A percentile compares a stretch with the other conserved stretches of the same genome.
These are phyloP conservation scores for Ustilago esculenta DNA, from an alignment of 1,284 basidiomycete species.

Conservation along the genomic window DNA sequence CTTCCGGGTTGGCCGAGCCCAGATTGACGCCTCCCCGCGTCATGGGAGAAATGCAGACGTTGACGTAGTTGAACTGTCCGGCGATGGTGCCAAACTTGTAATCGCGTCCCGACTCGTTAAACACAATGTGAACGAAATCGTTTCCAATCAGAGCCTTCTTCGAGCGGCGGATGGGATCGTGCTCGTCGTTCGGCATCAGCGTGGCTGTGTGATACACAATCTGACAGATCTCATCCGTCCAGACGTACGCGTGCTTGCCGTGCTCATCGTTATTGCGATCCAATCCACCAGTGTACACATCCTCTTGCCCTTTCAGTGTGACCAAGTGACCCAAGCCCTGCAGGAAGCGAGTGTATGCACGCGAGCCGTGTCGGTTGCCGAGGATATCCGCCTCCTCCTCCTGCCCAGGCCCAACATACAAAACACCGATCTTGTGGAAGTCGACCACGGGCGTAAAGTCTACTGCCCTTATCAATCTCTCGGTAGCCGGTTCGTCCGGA, in stretches of 20 bases:
- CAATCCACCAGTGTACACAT: slow-evolving; percentile 93
- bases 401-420: slow-evolving; percentile 95
- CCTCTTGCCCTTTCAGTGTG: slow-evolving; percentile 79
- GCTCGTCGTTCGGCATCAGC: slow-evolving; percentile 80
- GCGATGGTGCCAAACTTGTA: slow-evolving; percentile 90
- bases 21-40: slow-evolving; percentile 56
- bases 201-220: slow-evolving; percentile 95
- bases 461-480: slow-evolving; percentile 77
- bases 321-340: slow-evolving; percentile 88
- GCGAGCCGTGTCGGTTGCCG: slow-evolving; percentile 89
- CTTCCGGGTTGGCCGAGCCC: slow-evolving; percentile 59
- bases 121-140: slow-evolving; percentile 76
- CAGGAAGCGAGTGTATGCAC: slow-evolving; percentile 91
- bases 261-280: slow-evolving; percentile 85
- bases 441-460: slow-evolving; percentile 94
- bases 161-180: slow-evolving; percentile 49
- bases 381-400: slow-evolving; percentile 86
- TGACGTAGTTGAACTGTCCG: slow-evolving; percentile 96
- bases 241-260: slow-evolving; percentile 76
- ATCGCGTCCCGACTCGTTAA: slow-evolving; percentile 75
- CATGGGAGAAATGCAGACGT: slow-evolving; percentile 80
- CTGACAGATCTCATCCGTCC: slow-evolving; percentile 98
- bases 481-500: slow-evolving; percentile 71
- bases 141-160: slow-evolving; percentile 67
- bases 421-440: slow-evolving; percentile 93